Base-by-base conservation (phyloP, 129 eudicot species). In the Smallanthus sonchifolius region DNA sequence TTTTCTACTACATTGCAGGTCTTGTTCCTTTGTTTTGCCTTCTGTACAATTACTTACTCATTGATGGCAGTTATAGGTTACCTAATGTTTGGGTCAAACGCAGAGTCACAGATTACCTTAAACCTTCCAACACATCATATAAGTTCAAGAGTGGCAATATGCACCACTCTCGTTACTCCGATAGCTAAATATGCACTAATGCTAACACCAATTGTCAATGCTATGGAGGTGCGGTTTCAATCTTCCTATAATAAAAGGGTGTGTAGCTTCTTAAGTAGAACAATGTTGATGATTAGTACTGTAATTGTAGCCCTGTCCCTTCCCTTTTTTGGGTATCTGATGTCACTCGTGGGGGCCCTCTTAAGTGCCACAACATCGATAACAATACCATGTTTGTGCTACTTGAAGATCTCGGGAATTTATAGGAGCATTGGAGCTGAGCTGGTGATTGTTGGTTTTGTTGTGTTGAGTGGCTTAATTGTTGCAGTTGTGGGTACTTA, bases 271-370 rank as follows among this genome's bases (percentile, higher is more conserved):
- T 37, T 86, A 69, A 77, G 86, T 45, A 81, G 98, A 79, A 84
- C 85, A 49, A 54, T 68, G 44, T 73, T 93, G 82, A 86, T 86
- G 55, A 74, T 84, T 11, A 90, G 89, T 75, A 88, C 90, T 30
- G 82, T 90, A 47, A 19, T 81, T 9, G 90, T 93, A 24, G 98
- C 97, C 13, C 38, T 90, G 13, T 47, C 86, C 28, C 51, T 93
- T 38, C 98, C 98, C 0, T 84, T 83, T 74, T 93, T 90, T 28
- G 96, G 78, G 34, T 64, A 77, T 54, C 82, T 93, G 4, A 88
- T 93, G 96, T 84, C 97, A 20, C 93, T 94, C 7, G 96, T 94
- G 65, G 98, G 98, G 30, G 97, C 96, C 47, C 87, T 94, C 75
- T 67, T 90, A 34, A 94, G 97, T 52, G 77, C 87, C 11, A 86